These are phyloP conservation scores for Macroventuria anomochaeta DNA, from an alignment of 2,329 filamentous ascomycete species.

Conservation along the genomic window DNA sequence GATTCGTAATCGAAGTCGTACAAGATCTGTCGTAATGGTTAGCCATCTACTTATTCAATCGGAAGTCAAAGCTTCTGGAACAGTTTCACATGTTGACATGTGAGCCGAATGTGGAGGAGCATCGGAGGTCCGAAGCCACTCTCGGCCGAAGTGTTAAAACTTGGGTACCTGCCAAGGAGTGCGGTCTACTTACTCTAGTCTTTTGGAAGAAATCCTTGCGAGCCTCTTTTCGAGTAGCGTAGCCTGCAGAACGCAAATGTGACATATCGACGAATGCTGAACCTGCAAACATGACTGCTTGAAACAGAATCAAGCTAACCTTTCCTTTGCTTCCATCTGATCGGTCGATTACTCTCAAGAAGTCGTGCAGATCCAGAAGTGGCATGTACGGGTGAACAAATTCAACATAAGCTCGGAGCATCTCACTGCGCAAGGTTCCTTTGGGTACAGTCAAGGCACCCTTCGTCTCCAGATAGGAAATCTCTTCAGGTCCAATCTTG, in stretches of 20 bases:
- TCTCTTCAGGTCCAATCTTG: constrained; percentile 80
- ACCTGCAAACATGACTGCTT: constrained; percentile 93
- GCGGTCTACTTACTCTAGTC: constrained; percentile 69
- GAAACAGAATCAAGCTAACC: constrained; percentile 86
- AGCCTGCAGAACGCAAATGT: constrained; percentile 77
- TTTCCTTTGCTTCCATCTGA: constrained; percentile 73
- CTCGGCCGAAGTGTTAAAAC: constrained; percentile 21
- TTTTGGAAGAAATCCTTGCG: constrained; percentile 89
- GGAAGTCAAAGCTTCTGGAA: background rate
- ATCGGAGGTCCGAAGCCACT: constrained; percentile 6
- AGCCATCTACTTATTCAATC: background rate
- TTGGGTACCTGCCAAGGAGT: constrained; percentile 6
- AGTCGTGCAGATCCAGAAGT: constrained; percentile 71
- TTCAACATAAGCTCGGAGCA: constrained; percentile 83
- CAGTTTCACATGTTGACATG: constrained; percentile 20
- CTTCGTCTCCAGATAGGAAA: constrained; percentile 82
- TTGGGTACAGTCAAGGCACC: constrained; percentile 81
- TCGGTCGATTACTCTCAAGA: constrained; percentile 66
- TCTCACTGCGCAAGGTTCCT: constrained; percentile 73
- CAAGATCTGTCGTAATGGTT: constrained; percentile 63
- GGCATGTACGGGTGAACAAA: constrained; percentile 96
- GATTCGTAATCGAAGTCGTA: constrained; percentile 97
- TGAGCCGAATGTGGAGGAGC: constrained; percentile 1
- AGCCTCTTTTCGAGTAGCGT: constrained; percentile 77
- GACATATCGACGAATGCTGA: constrained; percentile 87